A percentile compares a stretch with the other conserved stretches of the same genome.
Evolutionary conservation across 768 basidiomycete species (phyloP).

Genomic region (Clavaria fumosa): DNA sequence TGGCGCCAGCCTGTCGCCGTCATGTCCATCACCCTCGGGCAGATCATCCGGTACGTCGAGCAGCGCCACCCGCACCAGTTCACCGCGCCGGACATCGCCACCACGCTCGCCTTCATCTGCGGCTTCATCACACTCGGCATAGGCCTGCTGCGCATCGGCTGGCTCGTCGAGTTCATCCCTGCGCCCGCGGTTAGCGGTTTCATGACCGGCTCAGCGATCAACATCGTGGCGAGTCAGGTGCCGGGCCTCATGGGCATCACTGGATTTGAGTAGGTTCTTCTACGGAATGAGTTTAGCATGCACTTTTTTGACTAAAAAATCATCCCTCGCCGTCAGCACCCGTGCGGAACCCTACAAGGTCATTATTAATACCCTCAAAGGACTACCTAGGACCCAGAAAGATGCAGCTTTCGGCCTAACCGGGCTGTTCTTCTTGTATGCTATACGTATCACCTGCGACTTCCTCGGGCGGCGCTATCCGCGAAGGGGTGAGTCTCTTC

Average conservation of each 20-base stretch:
- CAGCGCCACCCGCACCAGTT: conserved; percentile 39
- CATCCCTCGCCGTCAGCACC: too few species aligned
- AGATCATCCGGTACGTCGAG: conserved; percentile 60
- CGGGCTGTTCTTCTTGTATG: conserved; percentile 55
- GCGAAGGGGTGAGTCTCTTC: conserved; percentile 30
- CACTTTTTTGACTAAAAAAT: too few species aligned
- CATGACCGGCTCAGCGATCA: conserved; percentile 98
- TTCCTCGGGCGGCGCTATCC: conserved; percentile 43
- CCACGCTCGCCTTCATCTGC: conserved; percentile 66
- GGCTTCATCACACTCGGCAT: conserved; percentile 88
- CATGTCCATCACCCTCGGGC: conserved; percentile 81
- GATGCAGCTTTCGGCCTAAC: conserved; percentile 88
- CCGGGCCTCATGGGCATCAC: conserved; percentile 81
- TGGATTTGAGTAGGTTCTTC: conserved; percentile 47
- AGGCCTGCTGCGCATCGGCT: conserved; percentile 79
- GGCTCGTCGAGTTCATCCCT: conserved; percentile 92
- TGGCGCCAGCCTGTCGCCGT: conserved; percentile 97
- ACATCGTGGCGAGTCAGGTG: conserved; percentile 75
- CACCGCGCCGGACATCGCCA: conserved; percentile 63
- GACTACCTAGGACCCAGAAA: conserved; percentile 48
- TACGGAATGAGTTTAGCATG: neutral
- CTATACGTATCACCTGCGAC: conserved; percentile 44
- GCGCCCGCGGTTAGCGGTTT: conserved; percentile 74
- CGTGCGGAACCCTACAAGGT: conserved; percentile 74
- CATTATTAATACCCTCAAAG: conserved; percentile 86